Base-by-base conservation (phyloP, 768 basidiomycete species). In the Dacryopinax spathularia region DNA sequence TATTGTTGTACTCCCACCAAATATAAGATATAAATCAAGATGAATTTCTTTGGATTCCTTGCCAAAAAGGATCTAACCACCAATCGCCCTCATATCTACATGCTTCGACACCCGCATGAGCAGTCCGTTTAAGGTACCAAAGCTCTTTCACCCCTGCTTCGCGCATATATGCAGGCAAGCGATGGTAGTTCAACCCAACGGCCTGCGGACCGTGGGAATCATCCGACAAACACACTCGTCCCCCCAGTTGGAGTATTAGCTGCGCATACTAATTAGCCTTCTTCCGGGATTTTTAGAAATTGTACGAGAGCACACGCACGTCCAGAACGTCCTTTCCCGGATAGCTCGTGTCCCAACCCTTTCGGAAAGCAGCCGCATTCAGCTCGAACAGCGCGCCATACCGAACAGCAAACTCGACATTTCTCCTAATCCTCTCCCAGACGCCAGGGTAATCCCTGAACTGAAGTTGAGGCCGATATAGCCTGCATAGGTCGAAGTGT, bases 361-460 rank as follows among this genome's bases (percentile, higher is more conserved):
- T 99, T 69, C 92, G 77, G 70, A 97, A 85, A 9, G 93, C 92
- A 10, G 96, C 90, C 25, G 92, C 85, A 69, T 95, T 98, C 34
- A 89, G 76, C 75, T 99, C 96, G 70, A 98, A 97, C 64, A 96
- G 73, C 1, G 90, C 95, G 1, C 93, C 94, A 73, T 97, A 96
- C 13, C 69, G 75, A 15, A 87, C 78, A 0, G 86, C 91, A 64
- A 76, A 85, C 60, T 72, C 69, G 66, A 98, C 75, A 73, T 98
- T 98, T 68, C 91, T 75, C 72, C 82, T 80, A 34, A 92, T 74
- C 72, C 82, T 84, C 39, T 77, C 73, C 81, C 82, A 85, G 6
- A 87, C 86, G 0, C 70, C 71, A 18, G 84, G 80, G 69, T 80
- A 84, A 15, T 60, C 63, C 31, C 68, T 62, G 65, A 92, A 78